Evolutionary conservation across 306 rosid genomes (phyloP), one percentile per base, ranked within the genome.

Genomic region (Cercis canadensis): DNA sequence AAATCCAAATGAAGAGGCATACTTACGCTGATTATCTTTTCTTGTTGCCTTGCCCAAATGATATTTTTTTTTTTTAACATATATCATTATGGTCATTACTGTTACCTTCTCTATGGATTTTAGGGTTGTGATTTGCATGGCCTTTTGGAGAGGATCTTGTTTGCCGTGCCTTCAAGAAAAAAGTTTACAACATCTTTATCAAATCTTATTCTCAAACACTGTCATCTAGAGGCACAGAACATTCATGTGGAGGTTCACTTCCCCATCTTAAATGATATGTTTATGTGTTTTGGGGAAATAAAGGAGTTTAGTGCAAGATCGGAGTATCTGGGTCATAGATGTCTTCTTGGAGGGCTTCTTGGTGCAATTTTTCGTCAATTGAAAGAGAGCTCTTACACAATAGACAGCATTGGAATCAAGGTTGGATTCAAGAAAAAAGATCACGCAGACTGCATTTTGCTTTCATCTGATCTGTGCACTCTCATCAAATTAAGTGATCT

Each of bases 41-140:
- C 18, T 29, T 52, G 67, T 45, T 39, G 18, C 31, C 18, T 58
- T 68, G 56, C 21, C 8, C 29, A 70, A 43, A 49, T 32, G 36
- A 54, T 70, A 41, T 66, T 31, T 70, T 12, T 39, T 40, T 51
- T 52, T 82, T 70, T 24, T 24, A 24, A 10, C 50, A 70, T 61
- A 69, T 68, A 43, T 46, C 56, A 40, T 78, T 55, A 34, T 57
- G 54, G 45, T 51, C 53, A 66, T 83, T 57, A 16, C 51, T 29
- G 50, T 77, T 37, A 62, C 37, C 11, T 79, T 73, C 64, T 58
- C 44, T 67, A 54, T 88, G 62, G 71, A 73, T 69, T 84, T 71
- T 89, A 94, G 98, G 98, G 97, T 36, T 79, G 85, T 81, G 67
- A 84, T 60, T 78, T 94, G 90, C 96, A 89, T 85, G 80, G 59